Percentiles rank a stretch among this genome's conserved stretches.
These are phyloP conservation scores for Talaromyces nanjingensis DNA, from an alignment of 495 filamentous ascomycete species.

Conservation along the genomic window DNA sequence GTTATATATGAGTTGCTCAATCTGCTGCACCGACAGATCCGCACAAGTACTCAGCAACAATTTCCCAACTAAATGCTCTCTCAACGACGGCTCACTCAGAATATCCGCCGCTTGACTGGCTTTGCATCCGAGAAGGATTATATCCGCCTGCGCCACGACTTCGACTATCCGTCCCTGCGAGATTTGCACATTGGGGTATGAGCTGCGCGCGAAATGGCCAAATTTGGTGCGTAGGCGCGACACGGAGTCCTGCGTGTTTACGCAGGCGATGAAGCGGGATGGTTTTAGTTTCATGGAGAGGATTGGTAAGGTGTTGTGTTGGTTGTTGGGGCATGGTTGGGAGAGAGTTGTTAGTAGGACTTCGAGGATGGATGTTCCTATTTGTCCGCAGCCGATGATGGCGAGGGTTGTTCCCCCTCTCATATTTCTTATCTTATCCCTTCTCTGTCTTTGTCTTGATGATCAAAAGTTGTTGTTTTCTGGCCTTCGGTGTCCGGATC, in stretches of 20 bases:
- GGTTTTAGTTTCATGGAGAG: slow-evolving; percentile 5
- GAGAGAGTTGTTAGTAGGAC: slow-evolving; percentile 5
- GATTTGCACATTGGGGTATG: slow-evolving; percentile 8
- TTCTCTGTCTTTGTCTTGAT: not conserved
- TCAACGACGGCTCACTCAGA: slow-evolving; percentile 18
- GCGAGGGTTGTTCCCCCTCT: slow-evolving; percentile 5
- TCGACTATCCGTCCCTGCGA: slow-evolving; percentile 3
- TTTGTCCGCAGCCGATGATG: slow-evolving; percentile 8
- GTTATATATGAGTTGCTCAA: slow-evolving; percentile 52
- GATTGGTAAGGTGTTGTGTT: not conserved
- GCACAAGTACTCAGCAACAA: slow-evolving; percentile 79
- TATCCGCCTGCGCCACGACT: slow-evolving; percentile 23
- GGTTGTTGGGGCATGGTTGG: slow-evolving; percentile 4
- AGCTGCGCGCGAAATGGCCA: slow-evolving; percentile 3
- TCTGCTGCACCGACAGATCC: slow-evolving; percentile 62
- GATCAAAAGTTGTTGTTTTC: not conserved
- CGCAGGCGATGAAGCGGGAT: slow-evolving; percentile 7
- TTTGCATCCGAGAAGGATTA: slow-evolving; percentile 30
- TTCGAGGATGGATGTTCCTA: slow-evolving; percentile 5
- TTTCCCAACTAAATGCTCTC: slow-evolving; percentile 54
- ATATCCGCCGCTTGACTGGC: slow-evolving; percentile 28
- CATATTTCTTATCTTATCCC: not conserved
- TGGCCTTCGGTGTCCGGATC: not conserved
- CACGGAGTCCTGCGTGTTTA: slow-evolving; percentile 6
- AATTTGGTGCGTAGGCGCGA: slow-evolving; percentile 8